These are phyloP conservation scores for Leccinum olivaceoglutinosum DNA, from an alignment of 1,284 basidiomycete genomes.

Conservation along the genomic window DNA sequence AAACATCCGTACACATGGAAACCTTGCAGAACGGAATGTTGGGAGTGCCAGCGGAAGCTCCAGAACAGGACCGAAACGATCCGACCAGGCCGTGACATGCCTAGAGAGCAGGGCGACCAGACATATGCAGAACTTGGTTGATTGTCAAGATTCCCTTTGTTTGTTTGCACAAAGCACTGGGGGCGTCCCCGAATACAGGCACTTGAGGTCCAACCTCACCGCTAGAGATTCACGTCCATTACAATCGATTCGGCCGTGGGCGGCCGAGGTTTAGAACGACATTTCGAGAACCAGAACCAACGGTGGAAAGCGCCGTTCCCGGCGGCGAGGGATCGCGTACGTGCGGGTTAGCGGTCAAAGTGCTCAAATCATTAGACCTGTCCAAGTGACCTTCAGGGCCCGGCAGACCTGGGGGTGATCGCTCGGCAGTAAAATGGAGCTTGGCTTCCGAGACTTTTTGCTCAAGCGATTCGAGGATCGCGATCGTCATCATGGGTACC, in stretches of 20 bases:
- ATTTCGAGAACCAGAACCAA: neutral
- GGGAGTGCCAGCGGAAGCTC: conserved; percentile 9
- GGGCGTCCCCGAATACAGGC: conserved; percentile 9
- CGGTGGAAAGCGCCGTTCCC: neutral
- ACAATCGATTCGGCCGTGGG: conserved; percentile 1
- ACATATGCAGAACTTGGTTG: conserved; percentile 4
- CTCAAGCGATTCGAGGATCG: conserved; percentile 29
- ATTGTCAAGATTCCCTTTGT: conserved; percentile 1
- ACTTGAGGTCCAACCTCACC: conserved; percentile 22
- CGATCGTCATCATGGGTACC: conserved; percentile 20
- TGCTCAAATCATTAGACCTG: neutral
- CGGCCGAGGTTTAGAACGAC: neutral
- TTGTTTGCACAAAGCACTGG: neutral
- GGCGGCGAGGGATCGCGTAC: neutral
- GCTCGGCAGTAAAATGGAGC: conserved; percentile 24
- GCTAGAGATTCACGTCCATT: conserved; percentile 1
- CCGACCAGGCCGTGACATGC: neutral
- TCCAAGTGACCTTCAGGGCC: conserved; percentile 1
- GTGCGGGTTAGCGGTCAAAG: conserved; percentile 1
- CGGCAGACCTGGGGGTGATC: conserved; percentile 9
- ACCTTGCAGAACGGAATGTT: conserved; percentile 7
- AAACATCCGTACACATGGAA: conserved; percentile 21
- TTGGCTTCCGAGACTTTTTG: conserved; percentile 11
- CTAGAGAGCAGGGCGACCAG: neutral
- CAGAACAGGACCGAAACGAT: conserved; percentile 6